Evolutionary conservation across 2,329 filamentous ascomycete species (phyloP), one percentile per base, ranked within the genome.

Genomic region (Cytospora paraplurivora): DNA sequence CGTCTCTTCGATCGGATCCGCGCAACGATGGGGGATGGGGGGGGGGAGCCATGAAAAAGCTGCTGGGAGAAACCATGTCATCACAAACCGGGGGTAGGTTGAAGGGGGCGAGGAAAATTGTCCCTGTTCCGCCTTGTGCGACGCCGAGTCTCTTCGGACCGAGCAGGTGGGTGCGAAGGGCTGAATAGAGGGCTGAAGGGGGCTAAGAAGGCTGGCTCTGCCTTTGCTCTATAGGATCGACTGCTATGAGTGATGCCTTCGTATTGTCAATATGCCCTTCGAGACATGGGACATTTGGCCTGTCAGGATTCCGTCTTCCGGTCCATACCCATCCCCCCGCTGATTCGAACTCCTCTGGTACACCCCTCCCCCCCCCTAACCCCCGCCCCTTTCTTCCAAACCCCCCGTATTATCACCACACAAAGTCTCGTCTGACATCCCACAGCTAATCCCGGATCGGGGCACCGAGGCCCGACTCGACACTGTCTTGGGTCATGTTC

Each of bases 81-180:
- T 47, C 56, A 15, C 50, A 11, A 21, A 34, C 12, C 50, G 21
- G 51, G 33, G 51, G n/a, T n/a, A n/a, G n/a, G n/a, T n/a, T 21
- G 44, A 47, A 52, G 35, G 47, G 38, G 52, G 37, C 56, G 35
- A 58, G 61, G n/a, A n/a, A 59, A 51, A 59, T 59, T 63, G 47
- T 58, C n/a, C 34, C 37, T 59, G 56, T 59, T 63, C 37, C 57
- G 52, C 32, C 38, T 54, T 66, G 64, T 66, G 56, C 33, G 37
- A 66, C 61, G 27, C 63, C 59, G 60, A 59, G 51, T 34, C 32
- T 52, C 52, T 59, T 63, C 56, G 59, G 59, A 61, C 59, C 50
- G 59, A 56, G 51, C 19, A 47, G n/a, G 32, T 44, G 51, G 38
- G n/a, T 62, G 32, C 52, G 27, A 52, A 41, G n/a, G 35, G 19